A percentile compares a stretch with the other conserved stretches of the same genome.
Evolutionary conservation across 2,329 filamentous ascomycete species (phyloP).

Genomic region (Hymenoscyphus salicellus): DNA sequence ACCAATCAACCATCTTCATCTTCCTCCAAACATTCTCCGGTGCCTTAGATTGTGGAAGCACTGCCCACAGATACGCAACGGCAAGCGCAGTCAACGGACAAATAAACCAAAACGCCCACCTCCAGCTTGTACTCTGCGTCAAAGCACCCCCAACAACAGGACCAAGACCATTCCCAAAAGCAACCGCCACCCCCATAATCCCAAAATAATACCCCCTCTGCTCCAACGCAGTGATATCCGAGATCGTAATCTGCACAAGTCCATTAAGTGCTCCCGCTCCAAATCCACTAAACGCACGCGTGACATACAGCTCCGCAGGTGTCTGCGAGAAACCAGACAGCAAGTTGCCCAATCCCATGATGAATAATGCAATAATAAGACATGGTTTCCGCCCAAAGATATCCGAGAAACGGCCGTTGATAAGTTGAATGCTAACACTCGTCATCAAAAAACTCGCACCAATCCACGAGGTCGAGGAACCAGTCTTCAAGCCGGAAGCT

Average conservation of each 20-base stretch:
- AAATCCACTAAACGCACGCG: conserved; percentile 12
- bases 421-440: conserved; percentile 13
- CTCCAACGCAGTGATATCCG: conserved; percentile 12
- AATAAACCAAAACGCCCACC: conserved; percentile 34
- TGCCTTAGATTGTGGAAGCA: conserved; percentile 21
- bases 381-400: conserved; percentile 18
- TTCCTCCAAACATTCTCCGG: conserved; percentile 19
- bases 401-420: conserved; percentile 14
- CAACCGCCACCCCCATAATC: conserved; percentile 26
- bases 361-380: conserved; percentile 5
- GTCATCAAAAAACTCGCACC: conserved; percentile 16
- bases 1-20: conserved; percentile 29
- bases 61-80: conserved; percentile 8
- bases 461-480: conserved; percentile 11
- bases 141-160: conserved; percentile 36
- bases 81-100: conserved; percentile 21
- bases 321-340: conserved; percentile 13
- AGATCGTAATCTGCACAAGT: conserved; percentile 13
- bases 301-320: conserved; percentile 8
- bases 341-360: conserved; percentile 17
- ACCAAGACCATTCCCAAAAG: conserved; percentile 28
- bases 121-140: conserved; percentile 36
- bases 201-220: conserved; percentile 37
- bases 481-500: conserved; percentile 7
- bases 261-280: conserved; percentile 16